A percentile compares a stretch with the other conserved stretches of the same genome.
phyloP scores from a whole-genome alignment of 345 rosid genomes.

The Rhodamnia argentea region DNA sequence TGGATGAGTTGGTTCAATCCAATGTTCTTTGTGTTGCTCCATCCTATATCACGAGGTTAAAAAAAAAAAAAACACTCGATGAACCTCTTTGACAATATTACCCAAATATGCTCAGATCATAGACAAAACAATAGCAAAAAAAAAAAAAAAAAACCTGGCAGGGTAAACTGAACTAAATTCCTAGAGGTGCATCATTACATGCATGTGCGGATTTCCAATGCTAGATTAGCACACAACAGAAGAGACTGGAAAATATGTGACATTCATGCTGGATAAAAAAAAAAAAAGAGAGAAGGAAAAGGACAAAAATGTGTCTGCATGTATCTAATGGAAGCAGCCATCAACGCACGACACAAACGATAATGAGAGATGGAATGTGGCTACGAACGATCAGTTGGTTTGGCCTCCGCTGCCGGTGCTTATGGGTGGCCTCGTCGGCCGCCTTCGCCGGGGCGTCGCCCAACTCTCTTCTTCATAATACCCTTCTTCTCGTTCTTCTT shows the following conservation, averaged over 20 bases:
- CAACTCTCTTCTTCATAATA: not conserved
- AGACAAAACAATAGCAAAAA: not conserved
- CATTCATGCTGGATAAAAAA: not conserved
- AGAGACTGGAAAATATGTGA: not conserved
- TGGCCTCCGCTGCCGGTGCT: constrained; percentile 1
- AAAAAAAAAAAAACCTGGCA: not conserved
- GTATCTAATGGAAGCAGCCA: not conserved
- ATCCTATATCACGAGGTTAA: not conserved
- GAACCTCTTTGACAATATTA: not conserved
- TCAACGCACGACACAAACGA: not conserved
- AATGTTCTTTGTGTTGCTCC: not conserved
- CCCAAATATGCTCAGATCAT: not conserved
- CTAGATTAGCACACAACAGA: not conserved
- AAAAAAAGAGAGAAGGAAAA: not conserved
- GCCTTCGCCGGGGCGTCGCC: not conserved
- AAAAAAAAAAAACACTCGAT: not conserved
- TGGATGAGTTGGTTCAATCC: not conserved
- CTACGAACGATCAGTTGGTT: not conserved
- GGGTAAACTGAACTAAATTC: not conserved
- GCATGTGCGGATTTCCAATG: not conserved
- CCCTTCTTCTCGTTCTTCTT: not conserved
- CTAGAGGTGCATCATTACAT: not conserved
- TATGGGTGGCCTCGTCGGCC: constrained; percentile 1
- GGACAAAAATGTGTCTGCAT: not conserved
- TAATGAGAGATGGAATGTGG: not conserved